Percentiles rank a stretch among this genome's conserved stretches.
Conservation (phyloP, 495 filamentous ascomycete species). For the Talaromyces trachyspermus region DNA sequence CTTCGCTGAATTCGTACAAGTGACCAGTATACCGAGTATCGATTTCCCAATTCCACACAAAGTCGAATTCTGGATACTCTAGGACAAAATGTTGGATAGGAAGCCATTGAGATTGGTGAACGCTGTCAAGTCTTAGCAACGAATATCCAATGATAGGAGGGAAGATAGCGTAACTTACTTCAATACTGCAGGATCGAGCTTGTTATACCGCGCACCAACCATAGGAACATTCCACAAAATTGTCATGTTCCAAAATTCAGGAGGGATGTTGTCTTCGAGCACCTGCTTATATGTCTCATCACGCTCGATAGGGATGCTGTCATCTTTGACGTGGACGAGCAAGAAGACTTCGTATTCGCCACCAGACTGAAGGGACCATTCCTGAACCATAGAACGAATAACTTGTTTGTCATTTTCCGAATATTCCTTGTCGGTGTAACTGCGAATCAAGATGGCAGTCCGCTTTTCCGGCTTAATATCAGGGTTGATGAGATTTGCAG, state of each 20-base stretch:
- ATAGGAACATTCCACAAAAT: slow-evolving; percentile 53
- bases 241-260: slow-evolving; percentile 59
- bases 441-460: slow-evolving; percentile 64
- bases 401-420: slow-evolving; percentile 63
- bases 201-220: slow-evolving; percentile 8
- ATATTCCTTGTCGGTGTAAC: slow-evolving; percentile 60
- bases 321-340: slow-evolving; percentile 64
- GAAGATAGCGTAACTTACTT: slow-evolving; percentile 1
- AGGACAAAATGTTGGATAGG: slow-evolving; percentile 49
- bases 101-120: slow-evolving; percentile 24
- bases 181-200: slow-evolving; percentile 8
- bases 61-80: slow-evolving; percentile 63
- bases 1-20: slow-evolving; percentile 61
- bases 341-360: slow-evolving; percentile 73
- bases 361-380: slow-evolving; percentile 63
- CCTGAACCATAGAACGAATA: slow-evolving; percentile 66
- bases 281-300: slow-evolving; percentile 39
- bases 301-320: slow-evolving; percentile 44
- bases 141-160: background rate
- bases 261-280: slow-evolving; percentile 48
- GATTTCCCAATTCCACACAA: slow-evolving; percentile 71
- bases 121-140: slow-evolving; percentile 8
- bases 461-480: slow-evolving; percentile 22
- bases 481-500: slow-evolving; percentile 8
- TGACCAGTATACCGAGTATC: slow-evolving; percentile 66